phyloP scores from a whole-genome alignment of 352 stramenopile species.

The Pythium grandisporangium region DNA sequence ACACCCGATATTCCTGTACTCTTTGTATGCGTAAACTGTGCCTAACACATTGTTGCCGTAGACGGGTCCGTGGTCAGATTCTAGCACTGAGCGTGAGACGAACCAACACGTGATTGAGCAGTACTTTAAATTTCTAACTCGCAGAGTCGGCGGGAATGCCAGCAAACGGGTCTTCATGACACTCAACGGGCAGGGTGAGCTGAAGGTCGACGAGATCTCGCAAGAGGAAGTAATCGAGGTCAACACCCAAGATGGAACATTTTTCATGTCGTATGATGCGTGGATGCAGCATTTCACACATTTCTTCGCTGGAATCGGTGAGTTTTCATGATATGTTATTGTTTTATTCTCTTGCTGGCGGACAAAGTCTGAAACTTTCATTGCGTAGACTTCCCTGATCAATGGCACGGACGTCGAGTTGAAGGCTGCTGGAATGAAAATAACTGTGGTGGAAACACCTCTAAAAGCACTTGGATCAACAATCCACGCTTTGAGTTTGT shows the following conservation, averaged over 20 bases:
- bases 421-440: slow-evolving; percentile 71
- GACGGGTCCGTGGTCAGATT: slow-evolving; percentile 82
- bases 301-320: slow-evolving; percentile 87
- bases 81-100: slow-evolving; percentile 50
- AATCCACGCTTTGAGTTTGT: slow-evolving; percentile 79
- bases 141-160: slow-evolving; percentile 50
- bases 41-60: slow-evolving; percentile 11
- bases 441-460: slow-evolving; percentile 72
- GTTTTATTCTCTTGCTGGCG: neutral
- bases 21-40: no score
- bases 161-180: slow-evolving; percentile 59
- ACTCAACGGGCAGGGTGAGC: slow-evolving; percentile 34
- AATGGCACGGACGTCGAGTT: slow-evolving; percentile 70
- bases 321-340: no score
- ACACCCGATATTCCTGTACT: no score
- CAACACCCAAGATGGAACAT: slow-evolving; percentile 85
- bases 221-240: slow-evolving; percentile 73
- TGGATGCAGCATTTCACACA: slow-evolving; percentile 87
- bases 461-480: slow-evolving; percentile 81
- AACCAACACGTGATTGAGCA: slow-evolving; percentile 78
- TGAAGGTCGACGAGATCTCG: slow-evolving; percentile 46
- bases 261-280: slow-evolving; percentile 88
- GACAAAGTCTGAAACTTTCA: neutral
- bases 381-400: slow-evolving; percentile 75
- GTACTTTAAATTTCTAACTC: slow-evolving; percentile 66